Base-by-base conservation (phyloP, 2,329 filamentous ascomycete genomes). In the Alternaria arbusti region DNA sequence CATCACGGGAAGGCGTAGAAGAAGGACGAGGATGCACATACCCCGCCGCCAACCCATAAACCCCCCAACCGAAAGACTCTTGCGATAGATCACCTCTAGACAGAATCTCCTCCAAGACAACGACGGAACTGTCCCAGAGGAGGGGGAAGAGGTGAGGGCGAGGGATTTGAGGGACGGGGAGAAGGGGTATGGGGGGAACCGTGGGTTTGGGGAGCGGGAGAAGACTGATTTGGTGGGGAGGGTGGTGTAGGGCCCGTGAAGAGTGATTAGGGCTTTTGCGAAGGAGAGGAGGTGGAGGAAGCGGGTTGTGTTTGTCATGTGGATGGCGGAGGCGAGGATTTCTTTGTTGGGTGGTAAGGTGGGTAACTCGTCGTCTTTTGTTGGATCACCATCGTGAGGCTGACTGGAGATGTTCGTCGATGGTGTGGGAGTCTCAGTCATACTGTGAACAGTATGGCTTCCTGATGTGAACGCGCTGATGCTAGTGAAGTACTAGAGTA, bases 61-160 rank as follows among this genome's bases (percentile, higher is more conserved):
- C 49, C 4, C 66, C 70, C 70, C 72, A 74, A 0, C 64, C 69
- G 22, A 71, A 72, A 1, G 57, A 61, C 45, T 71, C 69, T 5
- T 61, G 57, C 22, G 68, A 55, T 2, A 73, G 44, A 3, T 64
- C 58, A 1, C 61, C 59, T 7, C 47, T 22, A 0, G 58, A 59
- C 0, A 72, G 25, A 2, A 72, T 54, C 2, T 67, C 58, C 20
- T 71, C 67, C 0, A 76, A 22, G 8, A 66, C 43, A 1, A 49
- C 57, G 10, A 64, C 49, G 5, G 71, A 66, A 0, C 61, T 61
- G 3, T 49, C 43, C 68, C 66, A 71, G 4, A 73, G 54, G 3
- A 54, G 43, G 5, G 56, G 57, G 58, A 74, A 72, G 44, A 69
- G 6, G 11, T 58, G 2, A 22, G 40, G 13, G 70, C 68, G 10